Conservation (phyloP, 352 stramenopile species). For the Globisporangium ultimum region DNA sequence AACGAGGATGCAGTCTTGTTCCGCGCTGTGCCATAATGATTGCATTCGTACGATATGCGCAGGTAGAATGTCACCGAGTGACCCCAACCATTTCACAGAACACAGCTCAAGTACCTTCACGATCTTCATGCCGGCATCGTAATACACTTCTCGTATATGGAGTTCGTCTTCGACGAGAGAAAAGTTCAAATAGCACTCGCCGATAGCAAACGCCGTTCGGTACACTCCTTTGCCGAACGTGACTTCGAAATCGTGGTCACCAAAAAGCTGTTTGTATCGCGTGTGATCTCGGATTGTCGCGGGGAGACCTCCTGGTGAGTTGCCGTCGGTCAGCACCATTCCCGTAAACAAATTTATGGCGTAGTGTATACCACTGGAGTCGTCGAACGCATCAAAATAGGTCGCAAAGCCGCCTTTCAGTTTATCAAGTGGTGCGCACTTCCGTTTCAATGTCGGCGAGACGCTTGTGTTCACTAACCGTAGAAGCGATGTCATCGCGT, state of each 20-base stretch:
- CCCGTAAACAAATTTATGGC: slow-evolving; percentile 53
- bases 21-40: slow-evolving; percentile 51
- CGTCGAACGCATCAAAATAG: slow-evolving; percentile 29
- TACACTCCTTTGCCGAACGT: slow-evolving; percentile 25
- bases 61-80: slow-evolving; percentile 22
- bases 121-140: neutral
- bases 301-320: slow-evolving; percentile 35
- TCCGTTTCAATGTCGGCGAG: slow-evolving; percentile 24
- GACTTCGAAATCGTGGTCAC: slow-evolving; percentile 49
- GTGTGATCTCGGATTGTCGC: slow-evolving; percentile 22
- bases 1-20: slow-evolving; percentile 36
- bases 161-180: slow-evolving; percentile 20
- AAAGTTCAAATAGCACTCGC: slow-evolving; percentile 39
- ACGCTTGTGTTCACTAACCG: slow-evolving; percentile 20
- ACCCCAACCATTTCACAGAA: slow-evolving; percentile 19
- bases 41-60: slow-evolving; percentile 26
- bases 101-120: slow-evolving; percentile 33
- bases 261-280: slow-evolving; percentile 41
- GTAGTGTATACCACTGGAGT: slow-evolving; percentile 20
- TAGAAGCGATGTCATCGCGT: slow-evolving; percentile 20
- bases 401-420: slow-evolving; percentile 11
- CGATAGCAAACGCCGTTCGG: slow-evolving; percentile 20
- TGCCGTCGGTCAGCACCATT: slow-evolving; percentile 35
- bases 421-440: neutral
- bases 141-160: slow-evolving; percentile 28